These are phyloP conservation scores for Hymenochaete sp. DNA, from an alignment of 1,284 basidiomycete species.

Conservation along the genomic window DNA sequence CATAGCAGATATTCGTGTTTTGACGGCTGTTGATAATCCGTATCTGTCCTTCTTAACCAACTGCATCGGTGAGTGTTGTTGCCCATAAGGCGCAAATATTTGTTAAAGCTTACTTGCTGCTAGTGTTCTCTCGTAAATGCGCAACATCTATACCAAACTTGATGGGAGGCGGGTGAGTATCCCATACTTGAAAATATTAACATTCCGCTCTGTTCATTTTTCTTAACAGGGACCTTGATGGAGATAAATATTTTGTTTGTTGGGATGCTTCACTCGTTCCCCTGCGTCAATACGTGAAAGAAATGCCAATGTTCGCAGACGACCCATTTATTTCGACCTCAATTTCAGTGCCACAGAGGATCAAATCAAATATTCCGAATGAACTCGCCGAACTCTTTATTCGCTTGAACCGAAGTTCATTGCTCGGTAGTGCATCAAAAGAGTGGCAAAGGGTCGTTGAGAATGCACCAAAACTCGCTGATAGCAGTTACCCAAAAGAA, in stretches of 20 bases:
- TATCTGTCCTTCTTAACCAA: constrained; percentile 20
- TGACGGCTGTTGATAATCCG: constrained; percentile 22
- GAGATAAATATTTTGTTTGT: constrained; percentile 23
- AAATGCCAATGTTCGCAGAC: no score
- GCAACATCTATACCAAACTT: no score
- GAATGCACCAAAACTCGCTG: no score
- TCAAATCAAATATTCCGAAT: no score
- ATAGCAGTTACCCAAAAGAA: constrained; percentile 8
- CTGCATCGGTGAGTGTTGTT: constrained; percentile 21
- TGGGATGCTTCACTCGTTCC: constrained; percentile 23
- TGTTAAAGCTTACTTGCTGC: neutral
- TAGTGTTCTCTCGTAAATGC: constrained; percentile 23
- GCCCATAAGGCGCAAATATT: neutral
- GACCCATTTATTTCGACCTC: no score
- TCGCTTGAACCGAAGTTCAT: no score
- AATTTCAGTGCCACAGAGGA: no score
- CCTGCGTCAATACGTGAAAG: no score
- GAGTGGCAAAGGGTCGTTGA: constrained; percentile 20
- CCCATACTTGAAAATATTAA: no score
- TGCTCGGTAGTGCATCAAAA: constrained; percentile 19
- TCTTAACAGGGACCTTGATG: constrained; percentile 25
- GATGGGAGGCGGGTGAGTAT: no score
- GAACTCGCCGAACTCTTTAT: no score
- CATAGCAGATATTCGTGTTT: constrained; percentile 21
- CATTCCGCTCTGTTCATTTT: no score